Evolutionary conservation across 75 land plant species (phyloP), one percentile per base, ranked within the genome.

Genomic region (Azolla pinnata): DNA sequence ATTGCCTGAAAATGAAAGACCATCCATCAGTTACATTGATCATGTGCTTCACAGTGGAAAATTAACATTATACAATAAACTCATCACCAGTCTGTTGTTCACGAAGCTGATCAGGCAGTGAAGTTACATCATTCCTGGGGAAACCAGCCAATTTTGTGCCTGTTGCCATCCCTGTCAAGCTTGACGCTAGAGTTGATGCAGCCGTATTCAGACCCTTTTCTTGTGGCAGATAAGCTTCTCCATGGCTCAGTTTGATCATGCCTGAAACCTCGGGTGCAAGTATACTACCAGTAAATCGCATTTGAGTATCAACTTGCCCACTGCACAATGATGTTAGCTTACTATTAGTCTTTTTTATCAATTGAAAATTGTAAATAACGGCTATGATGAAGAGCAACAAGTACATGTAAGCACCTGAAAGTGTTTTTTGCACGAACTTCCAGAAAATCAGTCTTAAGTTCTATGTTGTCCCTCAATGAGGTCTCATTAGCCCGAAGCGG

Each of bases 151-250:
- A 73, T 60, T 79, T 77, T 45, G 69, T 72, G 33, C 83, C 81
- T 50, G 88, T 70, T 57, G 71, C 76, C 59, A 75, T 63, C 27
- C 77, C 67, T 64, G 45, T 59, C 42, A 71, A 53, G 69, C 62
- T 71, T 40, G 87, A 70, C 26, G 81, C 63, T 25, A 77, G 63
- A 57, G 67, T 77, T 60, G 78, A 69, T 19, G 76, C 57, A 38
- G 79, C 72, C 35, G 79, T 66, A 46, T 80, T 86, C 61, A 72
- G 66, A n/a, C 85, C 82, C 81, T 95, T 95, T 61, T 95, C 99
- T 69, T 90, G 99, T 9, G 99, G 90, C 25, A 95, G 72, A 60
- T 86, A 95, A 48, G 90, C 97, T 80, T 89, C 99, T 30, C 99
- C 99, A 56, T 75, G 91, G 68, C 99, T 95, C 46, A 95, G 64